phyloP scores from a whole-genome alignment of 1,284 basidiomycete species.

The Tilletia walkeri region DNA sequence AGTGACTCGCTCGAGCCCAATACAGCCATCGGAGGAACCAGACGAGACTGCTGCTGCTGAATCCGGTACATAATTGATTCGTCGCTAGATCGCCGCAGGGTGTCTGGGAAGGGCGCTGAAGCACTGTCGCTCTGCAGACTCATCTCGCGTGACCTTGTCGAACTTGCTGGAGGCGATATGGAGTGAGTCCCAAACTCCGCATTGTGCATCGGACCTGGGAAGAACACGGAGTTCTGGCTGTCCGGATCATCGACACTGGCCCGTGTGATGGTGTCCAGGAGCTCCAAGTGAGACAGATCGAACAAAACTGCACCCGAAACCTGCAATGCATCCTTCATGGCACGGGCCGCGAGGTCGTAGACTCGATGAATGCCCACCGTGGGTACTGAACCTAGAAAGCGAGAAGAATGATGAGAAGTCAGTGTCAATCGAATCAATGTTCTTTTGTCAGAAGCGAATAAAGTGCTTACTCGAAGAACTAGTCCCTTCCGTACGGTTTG shows the following conservation, averaged over 20 bases:
- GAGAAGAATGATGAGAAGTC: neutral
- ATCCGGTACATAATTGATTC: neutral
- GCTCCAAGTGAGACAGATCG: slow-evolving; percentile 87
- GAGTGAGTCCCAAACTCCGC: slow-evolving; percentile 15
- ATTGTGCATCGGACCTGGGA: slow-evolving; percentile 34
- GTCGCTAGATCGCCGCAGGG: neutral
- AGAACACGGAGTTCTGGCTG: slow-evolving; percentile 55
- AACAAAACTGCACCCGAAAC: slow-evolving; percentile 85
- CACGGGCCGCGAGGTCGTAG: slow-evolving; percentile 79
- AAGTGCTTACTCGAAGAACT: neutral
- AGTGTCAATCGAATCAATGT: too few relatives aligned
- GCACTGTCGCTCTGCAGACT: neutral
- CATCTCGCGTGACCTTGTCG: neutral
- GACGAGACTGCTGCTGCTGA: slow-evolving; percentile 22
- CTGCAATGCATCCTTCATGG: slow-evolving; percentile 83
- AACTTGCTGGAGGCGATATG: neutral
- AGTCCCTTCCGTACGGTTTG: neutral
- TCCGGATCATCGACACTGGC: slow-evolving; percentile 28
- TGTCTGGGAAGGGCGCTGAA: neutral
- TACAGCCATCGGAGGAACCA: slow-evolving; percentile 47
- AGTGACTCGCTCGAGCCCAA: slow-evolving; percentile 43
- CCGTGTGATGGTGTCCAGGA: slow-evolving; percentile 69
- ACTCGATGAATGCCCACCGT: slow-evolving; percentile 60
- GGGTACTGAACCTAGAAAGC: slow-evolving; percentile 2
- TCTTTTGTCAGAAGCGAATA: neutral